Evolutionary conservation across 345 rosid species (phyloP), one percentile per base, ranked within the genome.

Genomic region (Salix brachista): DNA sequence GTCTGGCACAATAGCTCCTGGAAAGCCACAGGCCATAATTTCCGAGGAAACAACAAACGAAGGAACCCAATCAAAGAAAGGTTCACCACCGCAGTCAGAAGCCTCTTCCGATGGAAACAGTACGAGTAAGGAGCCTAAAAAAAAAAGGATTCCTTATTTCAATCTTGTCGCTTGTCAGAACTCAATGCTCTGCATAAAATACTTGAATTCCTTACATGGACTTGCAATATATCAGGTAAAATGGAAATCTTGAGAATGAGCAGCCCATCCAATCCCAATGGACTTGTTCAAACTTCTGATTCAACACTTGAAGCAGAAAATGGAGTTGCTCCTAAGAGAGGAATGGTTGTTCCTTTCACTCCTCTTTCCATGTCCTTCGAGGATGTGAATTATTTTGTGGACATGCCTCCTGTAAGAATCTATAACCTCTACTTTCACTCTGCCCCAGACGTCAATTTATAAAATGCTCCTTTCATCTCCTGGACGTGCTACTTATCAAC

Each of bases 281-380:
- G 69, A 44, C 54, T 66, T 23, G 71, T 76, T 67, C 60, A 83
- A 80, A 78, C 81, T 70, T 73, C 69, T 10, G 78, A 42, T 65
- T 73, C 90, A 28, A 26, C 75, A 69, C 79, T 80, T 32, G 87
- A 68, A 21, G 69, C 52, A 50, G 82, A 44, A 37, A 84, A 79
- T 18, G 81, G 80, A 60, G 83, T 75, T 72, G 71, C 83, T 16
- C 75, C 78, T 0, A 90, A 85, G 84, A 87, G 83, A 87, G 97
- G 97, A 84, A 90, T 91, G 94, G 86, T 89, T 79, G 85, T 93
- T 70, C 97, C 96, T 70, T 93, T 93, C 86, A 83, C 90, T 52
- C 96, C 96, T 65, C 88, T 89, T 9, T 86, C 89, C 32, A 91
- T 93, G 97, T 90, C 97, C 11, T 93, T 93, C 16, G 87, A 90